Evolutionary conservation across 192 early-diverging fungal species (phyloP).

Genomic region (Backusella liffmaniae): DNA sequence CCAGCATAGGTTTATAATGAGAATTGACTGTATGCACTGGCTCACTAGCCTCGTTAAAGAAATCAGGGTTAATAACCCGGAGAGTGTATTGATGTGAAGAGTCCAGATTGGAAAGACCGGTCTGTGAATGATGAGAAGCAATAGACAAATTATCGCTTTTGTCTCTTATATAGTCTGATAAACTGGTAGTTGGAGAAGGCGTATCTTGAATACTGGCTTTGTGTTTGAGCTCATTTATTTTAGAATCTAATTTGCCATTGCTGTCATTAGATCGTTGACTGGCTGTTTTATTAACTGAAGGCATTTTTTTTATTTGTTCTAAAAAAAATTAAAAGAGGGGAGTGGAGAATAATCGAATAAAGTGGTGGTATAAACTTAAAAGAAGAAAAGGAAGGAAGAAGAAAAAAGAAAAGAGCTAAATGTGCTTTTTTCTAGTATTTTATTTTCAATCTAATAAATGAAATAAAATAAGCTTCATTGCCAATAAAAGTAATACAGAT

Average conservation of each 20-base stretch:
- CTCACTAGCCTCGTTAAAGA: not conserved
- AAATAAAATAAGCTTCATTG: constrained; percentile 3
- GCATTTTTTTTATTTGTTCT: constrained; percentile 1
- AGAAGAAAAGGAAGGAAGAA: not conserved
- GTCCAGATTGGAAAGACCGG: not conserved
- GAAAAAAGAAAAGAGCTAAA: not conserved
- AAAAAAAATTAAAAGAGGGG: not conserved
- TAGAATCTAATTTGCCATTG: not conserved
- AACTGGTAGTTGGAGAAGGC: not conserved
- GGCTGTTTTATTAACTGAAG: not conserved
- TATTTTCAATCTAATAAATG: not conserved
- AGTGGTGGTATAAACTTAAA: not conserved
- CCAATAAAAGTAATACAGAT: constrained; percentile 5
- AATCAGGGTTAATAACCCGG: constrained; percentile 8
- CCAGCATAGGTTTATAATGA: not conserved
- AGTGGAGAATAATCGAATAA: not conserved
- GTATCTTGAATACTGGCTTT: not conserved
- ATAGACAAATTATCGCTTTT: not conserved
- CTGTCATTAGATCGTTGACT: not conserved
- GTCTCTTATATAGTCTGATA: constrained; percentile 7
- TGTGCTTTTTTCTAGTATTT: not conserved
- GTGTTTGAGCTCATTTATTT: not conserved
- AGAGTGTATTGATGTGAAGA: constrained; percentile 5
- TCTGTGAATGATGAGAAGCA: constrained; percentile 4
- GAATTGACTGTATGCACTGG: not conserved